Evolutionary conservation across 306 rosid genomes (phyloP), one percentile per base, ranked within the genome.

Genomic region (Gynostemma pentaphyllum): DNA sequence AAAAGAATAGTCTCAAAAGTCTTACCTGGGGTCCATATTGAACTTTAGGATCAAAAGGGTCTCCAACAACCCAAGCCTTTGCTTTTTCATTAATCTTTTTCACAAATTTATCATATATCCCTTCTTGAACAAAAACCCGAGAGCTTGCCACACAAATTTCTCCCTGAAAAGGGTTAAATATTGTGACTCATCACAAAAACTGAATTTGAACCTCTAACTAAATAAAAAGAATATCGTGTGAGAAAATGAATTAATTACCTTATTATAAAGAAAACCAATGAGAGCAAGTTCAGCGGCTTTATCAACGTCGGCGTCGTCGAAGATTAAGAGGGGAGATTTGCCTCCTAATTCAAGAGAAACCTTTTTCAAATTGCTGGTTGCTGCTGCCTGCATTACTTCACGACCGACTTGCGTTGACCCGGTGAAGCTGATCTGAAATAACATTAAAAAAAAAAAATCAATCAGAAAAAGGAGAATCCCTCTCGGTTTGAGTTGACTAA

Each of bases 311-410:
- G 91, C 96, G 63, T 90, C 97, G 15, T 90, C 91, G 62, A 90
- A 87, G 16, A 90, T 69, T 12, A 90, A 0, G 21, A 87, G 68
- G 15, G 97, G 97, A 18, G 97, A 90, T 68, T 90, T 90, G 60
- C 96, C 97, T 67, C 96, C 96, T 75, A 90, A 72, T 71, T 90
- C 97, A 46, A 90, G 87, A 39, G 91, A 85, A 24, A 85, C 83
- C 18, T 75, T 46, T 70, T 90, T 90, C 78, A 90, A 69, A 62
- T 90, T 90, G 73, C 97, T 90, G 44, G 7, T 75, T 29, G 95
- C 94, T 40, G 97, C 90, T 5, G 95, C 94, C 69, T 79, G 73
- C 97, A 66, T 66, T 66, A 66, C 2, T 6, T 11, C 1, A 2
- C 70, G 54, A 14, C 70, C 97, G 22, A 83, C 82, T 22, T 83